These are phyloP conservation scores for Trametes coccinea DNA, from an alignment of 768 basidiomycete species.

Conservation along the genomic window DNA sequence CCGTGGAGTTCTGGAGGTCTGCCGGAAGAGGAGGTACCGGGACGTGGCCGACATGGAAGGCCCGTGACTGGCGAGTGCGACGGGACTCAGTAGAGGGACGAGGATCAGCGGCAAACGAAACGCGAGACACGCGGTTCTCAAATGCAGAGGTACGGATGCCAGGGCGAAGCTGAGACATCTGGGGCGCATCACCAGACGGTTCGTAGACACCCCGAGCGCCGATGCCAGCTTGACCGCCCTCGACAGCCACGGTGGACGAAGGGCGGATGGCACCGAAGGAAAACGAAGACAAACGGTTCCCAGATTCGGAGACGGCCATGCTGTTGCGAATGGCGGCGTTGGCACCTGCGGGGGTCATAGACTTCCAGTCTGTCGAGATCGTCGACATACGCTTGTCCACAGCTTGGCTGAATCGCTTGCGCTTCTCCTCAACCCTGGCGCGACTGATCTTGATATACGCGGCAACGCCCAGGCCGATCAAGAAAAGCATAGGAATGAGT, in stretches of 20 bases:
- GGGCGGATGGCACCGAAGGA: constrained; percentile 58
- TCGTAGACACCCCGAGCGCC: constrained; percentile 35
- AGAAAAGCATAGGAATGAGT: constrained; percentile 61
- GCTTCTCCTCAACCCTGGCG: constrained; percentile 48
- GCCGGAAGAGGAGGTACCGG: constrained; percentile 47
- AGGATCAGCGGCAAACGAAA: constrained; percentile 69
- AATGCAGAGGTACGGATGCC: constrained; percentile 52
- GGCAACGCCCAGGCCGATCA: constrained; percentile 44
- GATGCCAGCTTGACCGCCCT: constrained; percentile 45
- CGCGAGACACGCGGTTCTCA: constrained; percentile 54
- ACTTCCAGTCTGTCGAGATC: constrained; percentile 77
- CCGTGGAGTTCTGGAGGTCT: constrained; percentile 26
- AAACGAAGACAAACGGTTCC: constrained; percentile 48
- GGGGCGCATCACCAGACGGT: constrained; percentile 22
- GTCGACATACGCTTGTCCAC: constrained; percentile 85
- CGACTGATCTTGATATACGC: constrained; percentile 59
- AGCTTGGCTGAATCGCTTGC: constrained; percentile 60
- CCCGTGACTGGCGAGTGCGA: constrained; percentile 40
- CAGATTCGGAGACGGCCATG: constrained; percentile 48
- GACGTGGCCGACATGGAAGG: constrained; percentile 40
- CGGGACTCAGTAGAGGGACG: constrained; percentile 48
- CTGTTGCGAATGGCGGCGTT: constrained; percentile 71
- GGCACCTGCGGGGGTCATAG: constrained; percentile 68
- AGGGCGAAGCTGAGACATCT: constrained; percentile 50
- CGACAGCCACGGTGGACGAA: constrained; percentile 42